These are phyloP conservation scores for Anacardium occidentale DNA, from an alignment of 345 rosid species.

Conservation along the genomic window DNA sequence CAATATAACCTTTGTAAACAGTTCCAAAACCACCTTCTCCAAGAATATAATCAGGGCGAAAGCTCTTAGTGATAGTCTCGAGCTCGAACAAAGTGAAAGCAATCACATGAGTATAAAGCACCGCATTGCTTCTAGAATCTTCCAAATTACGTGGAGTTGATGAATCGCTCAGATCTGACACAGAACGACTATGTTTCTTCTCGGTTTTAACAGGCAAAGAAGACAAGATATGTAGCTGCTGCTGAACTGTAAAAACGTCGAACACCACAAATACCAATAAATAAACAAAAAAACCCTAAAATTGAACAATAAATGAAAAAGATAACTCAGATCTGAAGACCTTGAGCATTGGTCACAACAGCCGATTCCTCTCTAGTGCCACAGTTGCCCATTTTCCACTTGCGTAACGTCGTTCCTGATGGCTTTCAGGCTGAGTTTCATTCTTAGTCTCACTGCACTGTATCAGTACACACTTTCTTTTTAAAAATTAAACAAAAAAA, in stretches of 20 bases:
- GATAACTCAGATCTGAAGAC: slow-evolving; percentile 31
- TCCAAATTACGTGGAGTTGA: slow-evolving; percentile 66
- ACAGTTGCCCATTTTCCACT: slow-evolving; percentile 76
- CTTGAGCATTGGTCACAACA: slow-evolving; percentile 81
- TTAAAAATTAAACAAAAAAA: too few relatives aligned
- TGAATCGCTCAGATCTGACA: slow-evolving; percentile 92
- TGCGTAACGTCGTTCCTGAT: not conserved
- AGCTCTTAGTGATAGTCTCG: slow-evolving; percentile 94
- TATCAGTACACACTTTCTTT: too few relatives aligned
- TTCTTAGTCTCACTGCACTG: slow-evolving; percentile 8
- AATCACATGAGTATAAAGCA: slow-evolving; percentile 73
- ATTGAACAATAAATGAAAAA: not conserved
- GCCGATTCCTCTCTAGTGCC: slow-evolving; percentile 95
- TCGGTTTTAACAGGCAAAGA: slow-evolving; percentile 35
- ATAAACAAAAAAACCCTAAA: slow-evolving; percentile 2
- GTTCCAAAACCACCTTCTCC: slow-evolving; percentile 99
- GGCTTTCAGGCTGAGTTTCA: slow-evolving; percentile 21
- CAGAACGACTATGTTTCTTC: slow-evolving; percentile 62
- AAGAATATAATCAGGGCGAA: slow-evolving; percentile 89
- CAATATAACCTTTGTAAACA: slow-evolving; percentile 93
- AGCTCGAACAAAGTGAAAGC: slow-evolving; percentile 84
- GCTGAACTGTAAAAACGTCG: slow-evolving; percentile 53
- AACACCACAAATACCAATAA: not conserved
- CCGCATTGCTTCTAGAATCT: slow-evolving; percentile 59
- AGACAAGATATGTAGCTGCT: slow-evolving; percentile 55